Conservation (phyloP, 257 asterid species). For the Cinchona pubescens region DNA sequence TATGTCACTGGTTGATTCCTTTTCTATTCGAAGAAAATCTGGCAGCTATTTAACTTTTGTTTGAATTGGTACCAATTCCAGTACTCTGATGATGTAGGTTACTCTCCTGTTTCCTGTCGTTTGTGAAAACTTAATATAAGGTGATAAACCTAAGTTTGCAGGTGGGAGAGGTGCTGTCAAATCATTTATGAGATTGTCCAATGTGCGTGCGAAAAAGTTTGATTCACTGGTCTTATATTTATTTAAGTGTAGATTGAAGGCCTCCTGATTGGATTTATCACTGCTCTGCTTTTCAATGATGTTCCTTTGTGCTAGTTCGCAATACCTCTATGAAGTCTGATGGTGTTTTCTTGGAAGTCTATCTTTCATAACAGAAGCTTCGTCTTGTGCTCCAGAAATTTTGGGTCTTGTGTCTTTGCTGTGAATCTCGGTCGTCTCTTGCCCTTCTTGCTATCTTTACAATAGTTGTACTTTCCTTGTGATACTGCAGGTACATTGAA, state of each 20-base stretch:
- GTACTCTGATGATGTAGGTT: too few species aligned
- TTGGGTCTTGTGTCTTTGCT: neutral
- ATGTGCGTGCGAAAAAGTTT: neutral
- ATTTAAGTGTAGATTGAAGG: neutral
- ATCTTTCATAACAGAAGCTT: neutral
- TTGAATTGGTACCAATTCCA: too few species aligned
- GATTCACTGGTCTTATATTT: neutral
- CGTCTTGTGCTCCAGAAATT: neutral
- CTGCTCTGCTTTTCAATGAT: neutral
- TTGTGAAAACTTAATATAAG: too few species aligned
- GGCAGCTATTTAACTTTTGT: too few species aligned
- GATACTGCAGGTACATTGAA: conserved; percentile 76
- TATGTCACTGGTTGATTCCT: too few species aligned
- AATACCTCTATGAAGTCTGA: neutral
- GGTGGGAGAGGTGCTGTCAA: neutral
- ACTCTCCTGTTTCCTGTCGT: too few species aligned
- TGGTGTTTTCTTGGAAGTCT: neutral
- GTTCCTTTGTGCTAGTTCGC: neutral
- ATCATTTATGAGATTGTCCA: neutral
- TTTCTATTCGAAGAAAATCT: too few species aligned
- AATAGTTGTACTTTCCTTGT: neutral
- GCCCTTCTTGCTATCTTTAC: neutral
- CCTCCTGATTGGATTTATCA: neutral
- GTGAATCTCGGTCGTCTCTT: neutral
- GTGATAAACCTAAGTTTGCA: neutral